Evolutionary conservation across 176 grass and related monocot genomes (phyloP).

Genomic region (Musa schizocarpa): DNA sequence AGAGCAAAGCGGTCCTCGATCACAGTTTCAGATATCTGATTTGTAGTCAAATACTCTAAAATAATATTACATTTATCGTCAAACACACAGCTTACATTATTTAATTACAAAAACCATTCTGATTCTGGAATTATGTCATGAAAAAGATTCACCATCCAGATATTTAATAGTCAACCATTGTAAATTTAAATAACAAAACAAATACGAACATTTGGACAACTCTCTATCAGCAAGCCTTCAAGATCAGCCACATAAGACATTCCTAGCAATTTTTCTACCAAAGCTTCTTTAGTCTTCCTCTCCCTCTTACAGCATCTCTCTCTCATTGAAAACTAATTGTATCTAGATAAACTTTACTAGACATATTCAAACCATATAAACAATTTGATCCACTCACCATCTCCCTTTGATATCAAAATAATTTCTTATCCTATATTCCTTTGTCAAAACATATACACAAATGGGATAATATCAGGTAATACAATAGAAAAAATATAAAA

Average conservation of each 20-base stretch:
- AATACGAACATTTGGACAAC: background rate
- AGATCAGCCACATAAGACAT: background rate
- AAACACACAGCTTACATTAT: background rate
- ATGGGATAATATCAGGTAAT: too few species aligned
- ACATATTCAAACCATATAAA: too few species aligned
- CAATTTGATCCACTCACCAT: too few species aligned
- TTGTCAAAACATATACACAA: too few species aligned
- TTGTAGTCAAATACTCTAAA: conserved; percentile 39
- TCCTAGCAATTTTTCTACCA: background rate
- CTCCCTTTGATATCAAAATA: too few species aligned
- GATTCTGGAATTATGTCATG: background rate
- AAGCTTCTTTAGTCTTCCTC: background rate
- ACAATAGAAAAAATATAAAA: too few species aligned
- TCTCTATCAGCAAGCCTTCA: background rate
- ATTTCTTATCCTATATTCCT: too few species aligned
- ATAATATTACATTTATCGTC: background rate
- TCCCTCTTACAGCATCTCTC: too few species aligned
- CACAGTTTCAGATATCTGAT: conserved; percentile 91
- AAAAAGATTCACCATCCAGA: background rate
- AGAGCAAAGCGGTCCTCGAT: conserved; percentile 95
- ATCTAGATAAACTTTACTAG: too few species aligned
- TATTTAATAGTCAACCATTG: background rate
- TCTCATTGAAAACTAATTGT: too few species aligned
- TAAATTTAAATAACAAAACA: background rate
- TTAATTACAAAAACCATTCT: background rate